Evolutionary conservation across 148 eudicot genomes (phyloP).

Genomic region (Tetragonia tetragonoides): DNA sequence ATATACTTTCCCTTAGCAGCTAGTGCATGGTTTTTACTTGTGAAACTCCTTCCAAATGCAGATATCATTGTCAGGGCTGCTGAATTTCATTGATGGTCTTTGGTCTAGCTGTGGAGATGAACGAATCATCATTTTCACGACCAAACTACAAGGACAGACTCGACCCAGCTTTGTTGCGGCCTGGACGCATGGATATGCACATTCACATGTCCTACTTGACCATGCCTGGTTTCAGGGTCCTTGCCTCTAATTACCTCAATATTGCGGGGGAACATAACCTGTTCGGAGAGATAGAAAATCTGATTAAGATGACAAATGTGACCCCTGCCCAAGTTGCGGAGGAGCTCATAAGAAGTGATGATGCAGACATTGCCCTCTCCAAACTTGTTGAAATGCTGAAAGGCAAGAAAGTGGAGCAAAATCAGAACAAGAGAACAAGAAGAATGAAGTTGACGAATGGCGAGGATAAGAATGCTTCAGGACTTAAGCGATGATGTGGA

Average conservation of each 20-base stretch:
- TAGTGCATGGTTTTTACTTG: background rate
- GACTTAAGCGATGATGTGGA: background rate
- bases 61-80: slow-evolving; percentile 41
- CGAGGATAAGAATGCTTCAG: slow-evolving; percentile 6
- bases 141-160: slow-evolving; percentile 52
- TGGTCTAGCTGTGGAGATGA: slow-evolving; percentile 58
- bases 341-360: slow-evolving; percentile 47
- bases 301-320: slow-evolving; percentile 26
- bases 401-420: slow-evolving; percentile 23
- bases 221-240: slow-evolving; percentile 30
- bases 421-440: background rate
- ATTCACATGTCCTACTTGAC: slow-evolving; percentile 57
- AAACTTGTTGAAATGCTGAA: slow-evolving; percentile 39
- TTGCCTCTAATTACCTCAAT: slow-evolving; percentile 47
- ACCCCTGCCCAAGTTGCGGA: slow-evolving; percentile 65
- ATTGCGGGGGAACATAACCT: slow-evolving; percentile 29
- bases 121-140: slow-evolving; percentile 48
- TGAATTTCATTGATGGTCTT: slow-evolving; percentile 48
- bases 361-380: slow-evolving; percentile 36
- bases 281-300: slow-evolving; percentile 36
- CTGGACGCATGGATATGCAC: slow-evolving; percentile 58
- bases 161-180: slow-evolving; percentile 44
- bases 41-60: slow-evolving; percentile 5
- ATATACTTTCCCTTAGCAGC: too few relatives aligned
- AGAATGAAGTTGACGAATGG: slow-evolving; percentile 4